Base-by-base conservation (phyloP, 208 protist species). In the Acanthamoeba triangularis region DNA sequence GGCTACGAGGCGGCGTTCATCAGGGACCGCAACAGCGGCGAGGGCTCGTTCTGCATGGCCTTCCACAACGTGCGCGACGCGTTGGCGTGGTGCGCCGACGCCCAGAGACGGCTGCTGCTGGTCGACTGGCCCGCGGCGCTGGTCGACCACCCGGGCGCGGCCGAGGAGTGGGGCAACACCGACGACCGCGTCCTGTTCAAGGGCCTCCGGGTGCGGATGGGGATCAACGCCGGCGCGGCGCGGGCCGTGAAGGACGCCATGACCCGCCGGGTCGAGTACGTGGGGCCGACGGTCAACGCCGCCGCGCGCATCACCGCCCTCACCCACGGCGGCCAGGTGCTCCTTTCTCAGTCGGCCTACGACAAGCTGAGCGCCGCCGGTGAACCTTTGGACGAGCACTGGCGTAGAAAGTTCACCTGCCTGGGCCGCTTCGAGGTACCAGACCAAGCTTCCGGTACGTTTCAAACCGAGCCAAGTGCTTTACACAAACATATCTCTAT, bases 21-120 rank as follows among this genome's bases (percentile, higher is more conserved):
- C 14, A 11, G 41, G n/a, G 72, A 49, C 1, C 13, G 37, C 2
- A 80, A 37, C 72, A 49, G 72, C 41, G 72, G 72, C 5, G 72
- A 80, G 72, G 72, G 72, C n/a, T 80, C 80, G 25, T 88, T 88
- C 44, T 63, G 37, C 44, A 41, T 88, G 80, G 80, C 80, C 44
- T 88, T 88, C 44, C 14, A 14, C 25, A 35, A 52, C 49, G 44
- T 41, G 47, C 25, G 14, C 28, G 44, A 49, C 28, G 80, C 80
- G 20, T 8, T 61, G 13, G 30, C 30, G 7, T 88, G 37, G 37
- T 88, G 80, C 52, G 23, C 49, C 44, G 80, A 33, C 28, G 80
- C 23, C 30, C 80, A 88, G 44, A 0, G 63, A 2, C 28, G 44
- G 8, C 80, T 88, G 13, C 80, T 88, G 10, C 10, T 8, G 5